Evolutionary conservation across 805 yeast species (phyloP).

Genomic region (Barnettozyma vustinii): DNA sequence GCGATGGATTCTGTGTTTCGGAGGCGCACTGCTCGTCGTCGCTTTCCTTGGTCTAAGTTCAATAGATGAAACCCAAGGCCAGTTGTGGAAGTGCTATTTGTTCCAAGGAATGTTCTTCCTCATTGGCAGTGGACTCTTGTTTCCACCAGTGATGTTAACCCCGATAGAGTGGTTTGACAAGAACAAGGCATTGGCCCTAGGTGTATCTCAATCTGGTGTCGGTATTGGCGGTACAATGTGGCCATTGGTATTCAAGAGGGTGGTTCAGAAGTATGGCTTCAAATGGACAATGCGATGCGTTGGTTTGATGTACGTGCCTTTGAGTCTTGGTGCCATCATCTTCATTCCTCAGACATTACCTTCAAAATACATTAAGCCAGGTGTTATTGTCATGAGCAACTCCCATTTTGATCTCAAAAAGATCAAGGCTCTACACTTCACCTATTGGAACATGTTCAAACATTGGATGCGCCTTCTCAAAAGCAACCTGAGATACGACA

Average conservation of each 20-base stretch:
- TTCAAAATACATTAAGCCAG: conserved; percentile 8
- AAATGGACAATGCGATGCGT: conserved; percentile 18
- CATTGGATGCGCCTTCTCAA: conserved; percentile 13
- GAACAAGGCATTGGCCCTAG: conserved; percentile 50
- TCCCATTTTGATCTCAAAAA: conserved; percentile 12
- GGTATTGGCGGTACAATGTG: conserved; percentile 46
- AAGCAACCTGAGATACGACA: conserved; percentile 6
- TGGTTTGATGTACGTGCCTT: conserved; percentile 20
- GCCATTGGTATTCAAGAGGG: conserved; percentile 21
- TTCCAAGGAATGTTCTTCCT: conserved; percentile 22
- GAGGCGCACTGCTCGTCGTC: conserved; percentile 11
- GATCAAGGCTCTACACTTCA: conserved; percentile 9
- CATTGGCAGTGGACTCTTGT: conserved; percentile 37
- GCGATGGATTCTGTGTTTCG: conserved; percentile 10
- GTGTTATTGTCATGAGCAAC: conserved; percentile 15
- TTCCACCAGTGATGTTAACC: conserved; percentile 52
- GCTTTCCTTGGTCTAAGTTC: conserved; percentile 21
- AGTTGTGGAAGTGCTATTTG: conserved; percentile 24
- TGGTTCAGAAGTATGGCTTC: conserved; percentile 15
- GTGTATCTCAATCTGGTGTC: conserved; percentile 43
- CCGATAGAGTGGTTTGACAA: conserved; percentile 68
- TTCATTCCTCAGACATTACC: conserved; percentile 18
- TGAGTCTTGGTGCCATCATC: conserved; percentile 10
- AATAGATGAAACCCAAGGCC: conserved; percentile 5
- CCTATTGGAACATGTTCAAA: conserved; percentile 9